Base-by-base conservation (phyloP, 176 grass and related monocot genomes). In the Eremochloa ophiuroides region DNA sequence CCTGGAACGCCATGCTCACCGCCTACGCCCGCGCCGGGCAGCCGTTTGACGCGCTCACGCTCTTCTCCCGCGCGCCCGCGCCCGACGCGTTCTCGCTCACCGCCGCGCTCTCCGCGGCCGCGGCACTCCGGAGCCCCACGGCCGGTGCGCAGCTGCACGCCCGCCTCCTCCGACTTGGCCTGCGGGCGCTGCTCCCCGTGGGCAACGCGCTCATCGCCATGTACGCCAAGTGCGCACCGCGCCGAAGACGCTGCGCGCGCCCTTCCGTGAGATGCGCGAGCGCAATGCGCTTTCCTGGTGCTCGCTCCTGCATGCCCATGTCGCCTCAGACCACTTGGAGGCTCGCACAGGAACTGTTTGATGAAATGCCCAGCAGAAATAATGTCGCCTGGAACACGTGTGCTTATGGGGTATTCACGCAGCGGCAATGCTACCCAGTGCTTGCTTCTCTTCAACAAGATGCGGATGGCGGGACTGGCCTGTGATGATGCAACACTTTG, bases 1-100 rank as follows among this genome's bases (percentile, higher is more conserved):
- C 83, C 6, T 91, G 92, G 92, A 94, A 94, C 80, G 86, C 92
- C 26, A 94, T 94, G 88, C 82, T 94, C 88, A 91, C 88, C 16
- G 78, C 88, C 41, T 94, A 94, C 46, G 73, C 71, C 27, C 79
- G 73, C 50, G 86, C 85, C 31, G 85, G 59, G 2, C 74, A 14
- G 13, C 85, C 91, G 11, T 73, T 66, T 31, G 82, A 82, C 16
- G 59, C 88, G 6, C 83, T 94, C 17, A 37, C n/a, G 10, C 79
- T 94, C 50, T 94, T 94, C 70, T 43, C 79, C 30, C 22, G 48
- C n/a, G 83, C 85, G 75, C 68, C 59, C 16, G 42, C 3, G 2
- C 79, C 85, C 10, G 91, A 94, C 66, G 74, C 80, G 5, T 94
- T 91, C 86, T 84, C 92, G 33, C 47, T 88, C 70, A 91, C 92